Conservation (phyloP, 768 basidiomycete species). For the Tylopilus intermedius region DNA sequence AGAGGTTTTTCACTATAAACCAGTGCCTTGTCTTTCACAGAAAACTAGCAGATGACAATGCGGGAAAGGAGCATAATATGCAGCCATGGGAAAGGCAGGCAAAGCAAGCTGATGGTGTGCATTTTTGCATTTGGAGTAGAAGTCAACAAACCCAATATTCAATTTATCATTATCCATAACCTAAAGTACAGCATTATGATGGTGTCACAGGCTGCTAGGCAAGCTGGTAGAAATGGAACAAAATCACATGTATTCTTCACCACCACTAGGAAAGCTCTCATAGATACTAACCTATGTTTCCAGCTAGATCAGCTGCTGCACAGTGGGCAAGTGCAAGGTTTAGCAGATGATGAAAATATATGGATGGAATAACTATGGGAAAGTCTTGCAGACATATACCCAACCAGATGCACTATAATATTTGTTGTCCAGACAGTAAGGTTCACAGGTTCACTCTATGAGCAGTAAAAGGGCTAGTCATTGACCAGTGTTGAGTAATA, state of each 20-base stretch:
- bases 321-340: neutral
- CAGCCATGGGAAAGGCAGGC: neutral
- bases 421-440: neutral
- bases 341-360: neutral
- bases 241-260: slow-evolving; percentile 4
- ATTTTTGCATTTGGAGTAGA: neutral
- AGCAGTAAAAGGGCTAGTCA: neutral
- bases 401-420: slow-evolving; percentile 1
- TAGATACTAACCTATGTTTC: neutral
- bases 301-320: neutral
- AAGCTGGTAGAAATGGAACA: neutral
- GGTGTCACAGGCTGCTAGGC: neutral
- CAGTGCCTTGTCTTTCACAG: too few relatives aligned
- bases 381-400: neutral
- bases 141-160: slow-evolving; percentile 1
- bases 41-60: too few relatives aligned
- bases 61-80: neutral
- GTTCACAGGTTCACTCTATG: neutral
- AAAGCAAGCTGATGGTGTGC: slow-evolving; percentile 1
- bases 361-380: neutral
- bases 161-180: neutral
- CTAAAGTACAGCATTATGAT: neutral
- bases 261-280: neutral
- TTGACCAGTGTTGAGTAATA: too few relatives aligned
- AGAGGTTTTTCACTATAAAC: too few relatives aligned